Percentiles rank a stretch among this genome's conserved stretches.
These are phyloP conservation scores for Galerina marginata DNA, from an alignment of 768 basidiomycete species.

Conservation along the genomic window DNA sequence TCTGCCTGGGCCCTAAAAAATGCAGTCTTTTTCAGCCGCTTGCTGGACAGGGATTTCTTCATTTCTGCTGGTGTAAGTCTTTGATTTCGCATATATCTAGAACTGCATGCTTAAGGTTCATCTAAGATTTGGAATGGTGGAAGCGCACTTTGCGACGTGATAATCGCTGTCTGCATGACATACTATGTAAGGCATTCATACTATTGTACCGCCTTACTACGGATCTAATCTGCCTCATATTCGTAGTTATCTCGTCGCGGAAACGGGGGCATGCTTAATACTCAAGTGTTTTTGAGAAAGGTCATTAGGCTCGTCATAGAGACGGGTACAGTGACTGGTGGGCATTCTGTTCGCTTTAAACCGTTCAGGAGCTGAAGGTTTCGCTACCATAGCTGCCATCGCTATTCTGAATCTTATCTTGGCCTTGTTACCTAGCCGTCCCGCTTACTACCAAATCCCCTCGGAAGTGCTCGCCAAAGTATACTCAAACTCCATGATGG, in stretches of 20 bases:
- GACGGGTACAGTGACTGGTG: constrained; percentile 22
- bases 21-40: constrained; percentile 9
- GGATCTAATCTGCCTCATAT: background rate
- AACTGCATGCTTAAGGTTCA: background rate
- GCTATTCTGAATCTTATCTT: constrained; percentile 20
- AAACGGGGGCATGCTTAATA: constrained; percentile 7
- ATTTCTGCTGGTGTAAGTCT: constrained; percentile 11
- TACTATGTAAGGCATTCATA: constrained; percentile 17
- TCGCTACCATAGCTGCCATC: constrained; percentile 14
- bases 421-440: constrained; percentile 5
- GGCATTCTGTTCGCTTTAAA: background rate
- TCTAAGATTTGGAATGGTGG: constrained; percentile 24
- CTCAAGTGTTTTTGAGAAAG: constrained; percentile 11
- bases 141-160: constrained; percentile 23
- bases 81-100: background rate
- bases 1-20: constrained; percentile 11
- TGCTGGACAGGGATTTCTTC: constrained; percentile 2
- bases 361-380: background rate
- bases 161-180: constrained; percentile 24
- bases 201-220: background rate
- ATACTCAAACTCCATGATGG: constrained; percentile 20
- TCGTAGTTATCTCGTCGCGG: constrained; percentile 7
- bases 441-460: constrained; percentile 13
- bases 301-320: constrained; percentile 20
- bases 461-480: constrained; percentile 20